These are phyloP conservation scores for Pseudogymnoascus sp. DNA, from an alignment of 2,329 filamentous ascomycete genomes.

Conservation along the genomic window DNA sequence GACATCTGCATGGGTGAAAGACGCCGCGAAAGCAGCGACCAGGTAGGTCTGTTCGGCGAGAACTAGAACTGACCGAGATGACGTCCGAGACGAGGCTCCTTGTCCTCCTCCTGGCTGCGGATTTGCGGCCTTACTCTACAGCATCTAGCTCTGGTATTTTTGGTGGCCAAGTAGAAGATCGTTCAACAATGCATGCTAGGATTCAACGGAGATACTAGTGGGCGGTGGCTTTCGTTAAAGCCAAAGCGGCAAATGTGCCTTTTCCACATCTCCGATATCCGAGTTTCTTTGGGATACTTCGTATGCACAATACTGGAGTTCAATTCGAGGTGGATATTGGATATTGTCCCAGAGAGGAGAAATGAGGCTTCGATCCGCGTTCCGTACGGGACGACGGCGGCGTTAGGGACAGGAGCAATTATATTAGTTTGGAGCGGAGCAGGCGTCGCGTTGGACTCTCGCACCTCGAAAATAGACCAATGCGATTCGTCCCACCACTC, in stretches of 20 bases:
- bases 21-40: neutral
- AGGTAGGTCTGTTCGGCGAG: neutral
- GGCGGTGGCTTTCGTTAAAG: neutral
- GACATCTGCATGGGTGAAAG: neutral
- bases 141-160: neutral
- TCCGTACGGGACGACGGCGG: neutral
- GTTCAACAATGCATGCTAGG: neutral
- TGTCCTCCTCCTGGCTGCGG: neutral
- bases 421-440: neutral
- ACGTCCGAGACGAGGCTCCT: neutral
- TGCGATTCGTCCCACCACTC: neutral
- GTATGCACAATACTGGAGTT: no score
- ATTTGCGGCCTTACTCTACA: neutral
- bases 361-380: neutral
- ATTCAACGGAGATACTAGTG: neutral
- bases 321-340: neutral
- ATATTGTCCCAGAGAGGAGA: neutral
- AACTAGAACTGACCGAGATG: neutral
- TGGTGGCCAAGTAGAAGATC: neutral
- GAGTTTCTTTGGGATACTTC: neutral
- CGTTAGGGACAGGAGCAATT: neutral
- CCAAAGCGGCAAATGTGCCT: neutral
- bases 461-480: neutral
- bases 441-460: neutral
- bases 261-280: neutral